These are phyloP conservation scores for Cryphonectria naterciae DNA, from an alignment of 2,329 filamentous ascomycete genomes.

Conservation along the genomic window DNA sequence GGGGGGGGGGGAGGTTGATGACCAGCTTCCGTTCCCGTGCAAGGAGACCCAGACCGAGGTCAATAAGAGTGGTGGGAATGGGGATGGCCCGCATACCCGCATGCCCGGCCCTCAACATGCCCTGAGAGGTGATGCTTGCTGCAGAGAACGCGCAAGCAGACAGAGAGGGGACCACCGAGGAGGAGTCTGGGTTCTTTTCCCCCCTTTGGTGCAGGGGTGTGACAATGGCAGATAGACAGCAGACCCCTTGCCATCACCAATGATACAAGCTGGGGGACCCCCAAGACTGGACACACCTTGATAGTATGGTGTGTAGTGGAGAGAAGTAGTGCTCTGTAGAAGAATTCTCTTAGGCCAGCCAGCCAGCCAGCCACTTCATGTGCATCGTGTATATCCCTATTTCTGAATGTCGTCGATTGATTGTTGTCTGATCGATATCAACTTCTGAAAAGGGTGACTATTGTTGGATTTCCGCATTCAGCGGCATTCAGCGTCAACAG, in stretches of 20 bases:
- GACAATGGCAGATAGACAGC: neutral
- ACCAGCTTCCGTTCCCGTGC: neutral
- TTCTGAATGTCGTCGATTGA: neutral
- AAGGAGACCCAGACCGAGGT: neutral
- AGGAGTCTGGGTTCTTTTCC: too few species aligned
- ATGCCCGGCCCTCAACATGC: neutral
- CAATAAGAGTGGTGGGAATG: conserved; percentile 1
- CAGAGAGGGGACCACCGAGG: too few species aligned
- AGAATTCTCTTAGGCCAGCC: neutral
- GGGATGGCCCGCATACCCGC: neutral
- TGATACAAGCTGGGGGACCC: neutral
- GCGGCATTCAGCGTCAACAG: neutral
- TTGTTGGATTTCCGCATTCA: neutral
- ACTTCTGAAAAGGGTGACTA: neutral
- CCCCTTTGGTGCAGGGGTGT: neutral
- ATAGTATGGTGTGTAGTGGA: neutral
- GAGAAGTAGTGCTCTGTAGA: neutral
- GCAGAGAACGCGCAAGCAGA: conserved; percentile 1
- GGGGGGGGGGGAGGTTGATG: neutral
- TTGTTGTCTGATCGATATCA: neutral
- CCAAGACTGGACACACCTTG: neutral
- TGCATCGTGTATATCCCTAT: neutral
- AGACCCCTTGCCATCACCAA: conserved; percentile 3
- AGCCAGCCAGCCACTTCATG: too few species aligned
- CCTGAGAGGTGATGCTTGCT: neutral